Percentiles rank a stretch among this genome's conserved stretches.
Evolutionary conservation across 257 asterid species (phyloP).

Genomic region (Schizonepeta tenuifolia): DNA sequence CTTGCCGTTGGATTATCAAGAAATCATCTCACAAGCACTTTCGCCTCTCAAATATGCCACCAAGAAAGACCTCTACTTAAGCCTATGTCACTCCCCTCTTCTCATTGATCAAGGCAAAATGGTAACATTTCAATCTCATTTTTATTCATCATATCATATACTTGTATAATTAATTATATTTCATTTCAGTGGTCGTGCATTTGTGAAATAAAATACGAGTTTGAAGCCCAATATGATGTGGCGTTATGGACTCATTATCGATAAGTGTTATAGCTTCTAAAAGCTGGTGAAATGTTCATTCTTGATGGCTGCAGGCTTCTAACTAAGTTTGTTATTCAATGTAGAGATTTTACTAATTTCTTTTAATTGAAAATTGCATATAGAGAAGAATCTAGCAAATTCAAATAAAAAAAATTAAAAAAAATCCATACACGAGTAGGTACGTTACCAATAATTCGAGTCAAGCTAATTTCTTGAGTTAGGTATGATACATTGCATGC

Average conservation of each 20-base stretch:
- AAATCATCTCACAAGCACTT: slow-evolving; percentile 49
- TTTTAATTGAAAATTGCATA: not conserved
- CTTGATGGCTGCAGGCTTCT: not conserved
- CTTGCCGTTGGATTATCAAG: slow-evolving; percentile 47
- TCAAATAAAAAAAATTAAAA: not conserved
- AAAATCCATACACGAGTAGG: not conserved
- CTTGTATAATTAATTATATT: too few relatives aligned
- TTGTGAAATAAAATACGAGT: not conserved
- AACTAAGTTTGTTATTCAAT: not conserved
- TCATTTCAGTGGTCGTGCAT: not conserved
- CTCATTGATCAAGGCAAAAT: slow-evolving; percentile 49
- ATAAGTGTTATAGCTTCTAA: too few relatives aligned
- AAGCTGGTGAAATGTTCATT: not conserved
- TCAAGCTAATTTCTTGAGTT: slow-evolving; percentile 22
- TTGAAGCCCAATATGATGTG: not conserved
- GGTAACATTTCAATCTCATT: slow-evolving; percentile 37
- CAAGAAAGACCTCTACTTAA: slow-evolving; percentile 50
- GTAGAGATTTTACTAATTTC: not conserved
- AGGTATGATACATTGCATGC: slow-evolving; percentile 20
- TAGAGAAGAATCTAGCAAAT: not conserved
- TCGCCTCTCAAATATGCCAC: slow-evolving; percentile 33
- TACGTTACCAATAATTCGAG: slow-evolving; percentile 16
- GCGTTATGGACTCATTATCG: too few relatives aligned
- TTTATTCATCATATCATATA: not conserved
- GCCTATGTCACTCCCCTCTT: slow-evolving; percentile 44